A percentile compares a stretch with the other conserved stretches of the same genome.
Evolutionary conservation across 2,329 filamentous ascomycete species (phyloP).

Genomic region (Fusarium cicatricum): DNA sequence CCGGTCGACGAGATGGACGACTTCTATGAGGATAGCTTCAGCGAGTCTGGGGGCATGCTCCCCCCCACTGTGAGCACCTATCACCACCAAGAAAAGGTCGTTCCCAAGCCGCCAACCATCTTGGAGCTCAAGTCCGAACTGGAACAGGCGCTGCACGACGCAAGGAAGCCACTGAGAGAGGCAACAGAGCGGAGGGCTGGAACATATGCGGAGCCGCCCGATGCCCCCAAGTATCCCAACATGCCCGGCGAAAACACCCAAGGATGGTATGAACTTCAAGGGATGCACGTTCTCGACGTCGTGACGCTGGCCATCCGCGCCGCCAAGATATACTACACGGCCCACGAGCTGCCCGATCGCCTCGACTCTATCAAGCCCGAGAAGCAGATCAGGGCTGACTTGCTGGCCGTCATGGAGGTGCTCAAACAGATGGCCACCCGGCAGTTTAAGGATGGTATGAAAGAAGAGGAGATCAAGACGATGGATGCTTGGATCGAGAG

Average conservation of each 20-base stretch:
- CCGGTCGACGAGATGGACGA: conserved; percentile 56
- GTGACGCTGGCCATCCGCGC: conserved; percentile 95
- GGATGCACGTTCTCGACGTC: conserved; percentile 90
- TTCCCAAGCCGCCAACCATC: conserved; percentile 85
- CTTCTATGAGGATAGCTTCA: conserved; percentile 65
- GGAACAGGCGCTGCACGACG: conserved; percentile 74
- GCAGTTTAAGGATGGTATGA: conserved; percentile 84
- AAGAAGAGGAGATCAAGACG: conserved; percentile 76
- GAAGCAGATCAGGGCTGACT: conserved; percentile 81
- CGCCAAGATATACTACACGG: conserved; percentile 95
- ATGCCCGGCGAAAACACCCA: conserved; percentile 60
- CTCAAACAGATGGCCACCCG: conserved; percentile 90
- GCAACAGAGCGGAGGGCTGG: conserved; percentile 53
- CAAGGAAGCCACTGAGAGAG: conserved; percentile 72
- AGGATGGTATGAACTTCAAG: conserved; percentile 87
- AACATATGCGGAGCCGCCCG: conserved; percentile 38
- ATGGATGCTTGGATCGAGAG: conserved; percentile 83
- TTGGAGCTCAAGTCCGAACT: conserved; percentile 74
- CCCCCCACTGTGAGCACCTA: conserved; percentile 99
- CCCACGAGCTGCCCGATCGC: conserved; percentile 86
- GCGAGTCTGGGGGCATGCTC: conserved; percentile 79
- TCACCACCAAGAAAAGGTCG: conserved; percentile 80
- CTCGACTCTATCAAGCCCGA: conserved; percentile 89
- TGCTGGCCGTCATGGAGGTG: conserved; percentile 87
- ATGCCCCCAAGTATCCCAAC: conserved; percentile 46